Conservation (phyloP, 805 yeast genomes). For the Brettanomyces naardenensis region DNA sequence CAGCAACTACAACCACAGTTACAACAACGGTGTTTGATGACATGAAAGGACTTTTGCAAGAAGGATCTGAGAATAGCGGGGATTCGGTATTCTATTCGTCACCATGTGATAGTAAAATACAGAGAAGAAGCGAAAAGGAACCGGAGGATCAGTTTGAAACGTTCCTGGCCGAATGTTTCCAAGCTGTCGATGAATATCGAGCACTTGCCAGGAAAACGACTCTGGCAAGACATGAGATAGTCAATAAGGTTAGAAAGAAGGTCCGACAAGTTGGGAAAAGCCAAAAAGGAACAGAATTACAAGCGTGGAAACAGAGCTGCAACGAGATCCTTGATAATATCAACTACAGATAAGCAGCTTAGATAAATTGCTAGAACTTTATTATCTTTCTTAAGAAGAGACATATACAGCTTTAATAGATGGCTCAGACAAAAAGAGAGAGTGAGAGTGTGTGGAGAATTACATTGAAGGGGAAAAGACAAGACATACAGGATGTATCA, state of each 20-base stretch:
- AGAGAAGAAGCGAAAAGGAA: slow-evolving; percentile 3
- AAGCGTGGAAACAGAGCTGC: neutral
- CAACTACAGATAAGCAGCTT: neutral
- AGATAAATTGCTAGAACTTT: slow-evolving; percentile 1
- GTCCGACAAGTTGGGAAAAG: neutral
- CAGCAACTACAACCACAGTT: neutral
- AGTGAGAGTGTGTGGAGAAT: too few relatives aligned
- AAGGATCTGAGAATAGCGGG: slow-evolving; percentile 1
- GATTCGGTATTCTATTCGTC: slow-evolving; percentile 5
- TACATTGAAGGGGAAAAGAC: too few relatives aligned
- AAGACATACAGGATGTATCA: too few relatives aligned
- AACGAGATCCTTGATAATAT: neutral
- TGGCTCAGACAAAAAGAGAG: too few relatives aligned
- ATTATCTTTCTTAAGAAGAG: neutral
- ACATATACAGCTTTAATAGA: too few relatives aligned
- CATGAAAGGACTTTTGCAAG: too few relatives aligned
- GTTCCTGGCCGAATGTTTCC: neutral
- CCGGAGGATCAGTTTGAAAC: slow-evolving; percentile 1
- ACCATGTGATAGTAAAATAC: too few relatives aligned
- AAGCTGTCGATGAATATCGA: neutral
- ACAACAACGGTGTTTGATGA: neutral
- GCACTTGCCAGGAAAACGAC: neutral
- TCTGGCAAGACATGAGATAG: neutral
- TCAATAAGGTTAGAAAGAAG: neutral
- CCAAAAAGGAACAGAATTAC: neutral